Conservation (phyloP, 257 asterid species). For the Rubia yunnanensis region DNA sequence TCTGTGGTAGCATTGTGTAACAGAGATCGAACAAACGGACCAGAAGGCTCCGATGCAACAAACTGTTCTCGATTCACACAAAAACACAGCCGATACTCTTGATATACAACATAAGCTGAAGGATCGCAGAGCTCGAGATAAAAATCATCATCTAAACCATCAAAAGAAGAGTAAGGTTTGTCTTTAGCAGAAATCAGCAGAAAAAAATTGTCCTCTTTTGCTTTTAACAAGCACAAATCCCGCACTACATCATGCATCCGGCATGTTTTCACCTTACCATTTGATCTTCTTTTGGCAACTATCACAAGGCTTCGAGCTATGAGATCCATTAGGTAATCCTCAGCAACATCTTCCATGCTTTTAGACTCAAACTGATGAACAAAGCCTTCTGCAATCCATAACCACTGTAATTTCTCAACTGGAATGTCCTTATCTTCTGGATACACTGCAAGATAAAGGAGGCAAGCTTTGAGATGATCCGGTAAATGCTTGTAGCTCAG, state of each 20-base stretch:
- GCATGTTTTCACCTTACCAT: neutral
- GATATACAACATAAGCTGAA: neutral
- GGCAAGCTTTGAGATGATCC: neutral
- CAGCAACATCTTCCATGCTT: neutral
- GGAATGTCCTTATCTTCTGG: neutral
- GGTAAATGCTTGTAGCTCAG: neutral
- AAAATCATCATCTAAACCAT: neutral
- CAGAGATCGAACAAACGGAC: neutral
- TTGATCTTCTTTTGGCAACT: neutral
- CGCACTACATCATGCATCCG: neutral
- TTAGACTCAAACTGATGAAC: neutral
- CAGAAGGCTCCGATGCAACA: slow-evolving; percentile 1
- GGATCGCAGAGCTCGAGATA: neutral
- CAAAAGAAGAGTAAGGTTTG: neutral
- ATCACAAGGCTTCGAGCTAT: neutral
- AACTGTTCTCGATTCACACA: neutral
- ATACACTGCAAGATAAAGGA: neutral
- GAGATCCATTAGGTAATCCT: neutral
- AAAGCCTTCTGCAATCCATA: neutral
- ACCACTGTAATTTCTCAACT: neutral
- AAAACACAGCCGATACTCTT: neutral
- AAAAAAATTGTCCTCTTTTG: neutral
- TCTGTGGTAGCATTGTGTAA: neutral
- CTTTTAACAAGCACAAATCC: neutral
- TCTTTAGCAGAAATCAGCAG: neutral